These are phyloP conservation scores for Allomyces macrogynus DNA, from an alignment of 192 early-diverging fungal species.

Conservation along the genomic window DNA sequence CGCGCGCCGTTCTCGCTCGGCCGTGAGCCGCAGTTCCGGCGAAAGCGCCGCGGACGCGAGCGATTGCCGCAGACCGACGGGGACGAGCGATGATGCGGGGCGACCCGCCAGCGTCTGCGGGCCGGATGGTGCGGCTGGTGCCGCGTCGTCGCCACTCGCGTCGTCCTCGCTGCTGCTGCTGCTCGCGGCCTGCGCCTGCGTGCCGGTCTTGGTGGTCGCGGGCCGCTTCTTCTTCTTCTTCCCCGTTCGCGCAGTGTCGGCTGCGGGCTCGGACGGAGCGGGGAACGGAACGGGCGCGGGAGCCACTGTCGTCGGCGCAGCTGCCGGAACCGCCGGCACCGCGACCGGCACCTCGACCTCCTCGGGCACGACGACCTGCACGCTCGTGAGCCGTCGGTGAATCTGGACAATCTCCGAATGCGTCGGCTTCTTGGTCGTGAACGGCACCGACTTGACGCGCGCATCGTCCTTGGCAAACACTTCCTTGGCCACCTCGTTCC, in stretches of 20 bases:
- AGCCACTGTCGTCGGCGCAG: neutral
- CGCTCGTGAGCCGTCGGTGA: neutral
- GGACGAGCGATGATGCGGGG: neutral
- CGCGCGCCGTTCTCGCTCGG: neutral
- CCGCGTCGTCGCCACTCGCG: neutral
- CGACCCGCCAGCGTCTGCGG: neutral
- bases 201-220: neutral
- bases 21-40: neutral
- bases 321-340: neutral
- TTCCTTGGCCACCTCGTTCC: neutral
- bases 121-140: neutral
- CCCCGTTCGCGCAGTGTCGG: neutral
- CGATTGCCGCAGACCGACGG: neutral
- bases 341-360: neutral
- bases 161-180: neutral
- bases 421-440: constrained; percentile 29
- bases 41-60: neutral
- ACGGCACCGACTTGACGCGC: constrained; percentile 46
- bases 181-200: neutral
- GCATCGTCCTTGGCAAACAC: constrained; percentile 18
- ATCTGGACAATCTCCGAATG: neutral
- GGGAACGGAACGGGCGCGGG: neutral
- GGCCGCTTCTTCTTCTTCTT: neutral
- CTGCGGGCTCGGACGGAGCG: neutral
- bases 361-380: neutral